These are phyloP conservation scores for Cordyceps pruinosa DNA, from an alignment of 2,329 filamentous ascomycete species.

Conservation along the genomic window DNA sequence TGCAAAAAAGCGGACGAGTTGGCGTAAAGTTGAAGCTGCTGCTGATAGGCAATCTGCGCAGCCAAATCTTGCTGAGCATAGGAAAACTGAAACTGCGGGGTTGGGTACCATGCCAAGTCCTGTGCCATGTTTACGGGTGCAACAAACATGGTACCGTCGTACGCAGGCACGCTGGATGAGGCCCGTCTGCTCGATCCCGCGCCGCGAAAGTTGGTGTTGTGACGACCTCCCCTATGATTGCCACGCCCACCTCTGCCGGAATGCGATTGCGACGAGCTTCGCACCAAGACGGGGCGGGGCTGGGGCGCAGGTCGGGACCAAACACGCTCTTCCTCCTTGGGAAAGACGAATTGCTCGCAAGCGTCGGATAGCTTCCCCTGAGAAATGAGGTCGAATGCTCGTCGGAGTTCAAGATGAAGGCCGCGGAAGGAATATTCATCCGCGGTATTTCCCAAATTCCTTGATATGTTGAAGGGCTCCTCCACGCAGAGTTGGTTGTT, in stretches of 20 bases:
- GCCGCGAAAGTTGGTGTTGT: constrained; percentile 35
- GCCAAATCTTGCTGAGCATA: constrained; percentile 33
- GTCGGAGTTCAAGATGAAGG: constrained; percentile 79
- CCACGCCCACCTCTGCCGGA: constrained; percentile 42
- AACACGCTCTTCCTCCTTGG: constrained; percentile 67
- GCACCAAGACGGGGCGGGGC: constrained; percentile 48
- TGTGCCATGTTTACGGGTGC: constrained; percentile 38
- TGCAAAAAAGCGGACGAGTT: constrained; percentile 29
- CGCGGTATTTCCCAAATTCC: constrained; percentile 92
- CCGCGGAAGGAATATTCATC: constrained; percentile 92
- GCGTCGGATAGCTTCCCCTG: constrained; percentile 73
- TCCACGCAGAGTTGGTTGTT: constrained; percentile 91
- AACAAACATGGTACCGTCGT: constrained; percentile 43
- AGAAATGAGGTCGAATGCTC: constrained; percentile 77
- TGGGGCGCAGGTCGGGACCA: constrained; percentile 51
- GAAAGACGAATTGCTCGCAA: constrained; percentile 83
- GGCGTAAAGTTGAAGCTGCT: constrained; percentile 32
- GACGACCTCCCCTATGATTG: constrained; percentile 42
- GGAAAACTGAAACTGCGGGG: constrained; percentile 34
- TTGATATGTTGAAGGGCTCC: constrained; percentile 84
- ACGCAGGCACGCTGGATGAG: constrained; percentile 43
- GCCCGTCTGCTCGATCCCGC: constrained; percentile 43
- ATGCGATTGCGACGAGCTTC: constrained; percentile 56
- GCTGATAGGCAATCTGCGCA: constrained; percentile 36
- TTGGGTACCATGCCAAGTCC: constrained; percentile 45